phyloP scores from a whole-genome alignment of 129 eudicot genomes.

The Flaveria brownii region DNA sequence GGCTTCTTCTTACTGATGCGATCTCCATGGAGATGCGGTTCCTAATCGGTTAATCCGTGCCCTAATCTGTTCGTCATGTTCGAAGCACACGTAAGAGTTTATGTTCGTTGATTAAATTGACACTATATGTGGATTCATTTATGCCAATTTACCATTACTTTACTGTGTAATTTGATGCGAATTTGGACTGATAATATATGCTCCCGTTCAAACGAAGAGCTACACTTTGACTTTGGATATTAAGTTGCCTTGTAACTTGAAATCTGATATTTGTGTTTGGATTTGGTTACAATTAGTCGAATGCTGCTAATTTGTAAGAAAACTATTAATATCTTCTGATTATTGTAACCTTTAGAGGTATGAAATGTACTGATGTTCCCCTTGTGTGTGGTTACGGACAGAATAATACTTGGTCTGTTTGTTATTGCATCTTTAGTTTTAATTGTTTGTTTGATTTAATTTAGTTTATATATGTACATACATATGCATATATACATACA shows the following conservation, averaged over 20 bases:
- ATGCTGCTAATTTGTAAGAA: constrained; percentile 12
- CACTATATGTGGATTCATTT: neutral
- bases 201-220: too few relatives aligned
- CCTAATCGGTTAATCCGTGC: constrained; percentile 19
- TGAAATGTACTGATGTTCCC: neutral
- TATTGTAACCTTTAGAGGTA: neutral
- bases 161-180: neutral
- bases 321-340: neutral
- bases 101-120: neutral
- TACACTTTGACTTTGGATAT: constrained; percentile 23
- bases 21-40: neutral
- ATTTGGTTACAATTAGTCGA: constrained; percentile 9
- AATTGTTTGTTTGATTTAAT: constrained; percentile 1
- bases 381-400: neutral
- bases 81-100: constrained; percentile 45
- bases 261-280: neutral
- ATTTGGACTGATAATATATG: constrained; percentile 7
- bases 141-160: neutral
- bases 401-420: neutral
- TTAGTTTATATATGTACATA: neutral
- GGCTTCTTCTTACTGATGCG: neutral
- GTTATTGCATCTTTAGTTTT: constrained; percentile 1
- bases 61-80: constrained; percentile 37
- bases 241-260: neutral
- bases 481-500: neutral